Conservation (phyloP, 306 rosid species). For the Purshia tridentata region DNA sequence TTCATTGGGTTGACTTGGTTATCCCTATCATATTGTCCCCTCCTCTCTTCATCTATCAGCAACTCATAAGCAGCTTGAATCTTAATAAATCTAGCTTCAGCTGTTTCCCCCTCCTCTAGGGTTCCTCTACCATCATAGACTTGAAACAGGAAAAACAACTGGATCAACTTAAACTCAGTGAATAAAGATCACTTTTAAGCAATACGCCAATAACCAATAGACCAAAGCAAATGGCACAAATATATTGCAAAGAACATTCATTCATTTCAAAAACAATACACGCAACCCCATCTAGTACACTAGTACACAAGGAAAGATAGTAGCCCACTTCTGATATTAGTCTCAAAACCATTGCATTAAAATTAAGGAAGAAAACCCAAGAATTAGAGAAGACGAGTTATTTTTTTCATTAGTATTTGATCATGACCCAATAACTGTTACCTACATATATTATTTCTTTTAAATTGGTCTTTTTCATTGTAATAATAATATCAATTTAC, state of each 20-base stretch:
- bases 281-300: neutral
- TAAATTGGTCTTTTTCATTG: neutral
- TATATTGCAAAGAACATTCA: neutral
- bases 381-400: too few species aligned
- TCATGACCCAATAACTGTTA: neutral
- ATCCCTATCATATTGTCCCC: constrained; percentile 74
- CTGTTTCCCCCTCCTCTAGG: constrained; percentile 92
- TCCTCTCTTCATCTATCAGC: constrained; percentile 62
- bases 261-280: neutral
- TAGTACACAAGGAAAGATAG: neutral
- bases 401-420: neutral
- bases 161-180: constrained; percentile 7
- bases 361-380: neutral
- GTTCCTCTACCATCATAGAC: constrained; percentile 91
- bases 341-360: neutral
- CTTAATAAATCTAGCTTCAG: constrained; percentile 91
- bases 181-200: constrained; percentile 3
- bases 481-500: neutral
- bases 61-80: constrained; percentile 97
- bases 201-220: neutral
- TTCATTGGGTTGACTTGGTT: constrained; percentile 88
- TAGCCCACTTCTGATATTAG: neutral
- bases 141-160: constrained; percentile 22
- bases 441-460: neutral
- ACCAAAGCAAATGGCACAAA: neutral